Conservation (phyloP, 305 asterid species). For the Solanum hybrid region DNA sequence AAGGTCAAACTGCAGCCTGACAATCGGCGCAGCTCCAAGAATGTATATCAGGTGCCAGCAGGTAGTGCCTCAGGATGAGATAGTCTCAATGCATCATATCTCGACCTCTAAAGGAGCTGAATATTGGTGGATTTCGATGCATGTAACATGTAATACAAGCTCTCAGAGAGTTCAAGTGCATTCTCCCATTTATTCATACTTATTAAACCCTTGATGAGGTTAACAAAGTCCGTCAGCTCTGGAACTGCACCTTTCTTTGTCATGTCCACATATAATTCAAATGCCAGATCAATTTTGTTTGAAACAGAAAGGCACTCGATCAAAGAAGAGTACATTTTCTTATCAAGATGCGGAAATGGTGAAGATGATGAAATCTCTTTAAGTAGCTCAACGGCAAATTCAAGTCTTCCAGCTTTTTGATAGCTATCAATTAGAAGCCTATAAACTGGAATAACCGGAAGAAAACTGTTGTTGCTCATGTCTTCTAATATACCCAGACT, state of each 20-base stretch:
- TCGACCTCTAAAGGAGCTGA: conserved; percentile 2
- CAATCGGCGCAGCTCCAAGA: background rate
- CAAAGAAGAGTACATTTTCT: conserved; percentile 41
- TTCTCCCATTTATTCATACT: conserved; percentile 58
- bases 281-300: conserved; percentile 52
- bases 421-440: conserved; percentile 65
- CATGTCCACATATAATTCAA: conserved; percentile 51
- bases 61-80: background rate
- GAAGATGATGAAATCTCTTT: conserved; percentile 41
- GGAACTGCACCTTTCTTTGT: conserved; percentile 49
- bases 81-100: background rate
- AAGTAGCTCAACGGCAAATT: conserved; percentile 59
- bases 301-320: conserved; percentile 46
- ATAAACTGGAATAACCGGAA: conserved; percentile 59
- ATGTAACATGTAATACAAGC: conserved; percentile 58
- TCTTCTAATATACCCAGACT: conserved; percentile 65
- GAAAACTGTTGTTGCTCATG: conserved; percentile 31
- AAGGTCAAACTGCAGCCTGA: background rate
- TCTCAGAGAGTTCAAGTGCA: conserved; percentile 62
- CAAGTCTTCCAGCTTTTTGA: conserved; percentile 68
- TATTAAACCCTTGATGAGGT: conserved; percentile 61
- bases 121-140: background rate
- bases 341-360: conserved; percentile 19
- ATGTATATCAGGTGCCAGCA: background rate
- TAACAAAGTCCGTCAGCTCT: conserved; percentile 45